A percentile compares a stretch with the other conserved stretches of the same genome.
Conservation (phyloP, 2,329 filamentous ascomycete genomes). For the Fusarium agapanthi region DNA sequence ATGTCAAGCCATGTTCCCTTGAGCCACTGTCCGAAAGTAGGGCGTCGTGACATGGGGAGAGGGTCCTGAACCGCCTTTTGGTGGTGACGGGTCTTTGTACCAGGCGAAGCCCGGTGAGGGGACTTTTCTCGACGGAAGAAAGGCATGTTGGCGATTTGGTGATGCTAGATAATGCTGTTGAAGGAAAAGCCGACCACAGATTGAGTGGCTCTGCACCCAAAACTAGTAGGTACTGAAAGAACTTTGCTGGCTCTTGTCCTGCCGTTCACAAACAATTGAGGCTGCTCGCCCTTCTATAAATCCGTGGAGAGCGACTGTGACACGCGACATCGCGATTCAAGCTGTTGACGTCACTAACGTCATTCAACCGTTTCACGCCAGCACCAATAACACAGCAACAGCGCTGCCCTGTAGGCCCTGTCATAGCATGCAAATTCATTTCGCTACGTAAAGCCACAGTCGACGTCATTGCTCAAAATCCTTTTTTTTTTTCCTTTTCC, state of each 20-base stretch:
- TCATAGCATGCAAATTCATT: neutral
- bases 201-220: neutral
- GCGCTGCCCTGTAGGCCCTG: neutral
- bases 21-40: slow-evolving; percentile 74
- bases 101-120: slow-evolving; percentile 11
- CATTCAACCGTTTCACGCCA: neutral
- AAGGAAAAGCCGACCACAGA: neutral
- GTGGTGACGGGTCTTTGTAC: neutral
- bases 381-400: neutral
- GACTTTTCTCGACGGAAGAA: slow-evolving; percentile 29
- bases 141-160: slow-evolving; percentile 17
- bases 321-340: neutral
- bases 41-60: slow-evolving; percentile 57
- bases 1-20: slow-evolving; percentile 74
- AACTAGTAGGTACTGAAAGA: neutral
- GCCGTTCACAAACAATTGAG: neutral
- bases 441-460: slow-evolving; percentile 21
- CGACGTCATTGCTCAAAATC: slow-evolving; percentile 25
- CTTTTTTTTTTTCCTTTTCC: no score
- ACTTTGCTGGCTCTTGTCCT: slow-evolving; percentile 6
- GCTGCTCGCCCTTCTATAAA: slow-evolving; percentile 18
- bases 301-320: neutral
- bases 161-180: neutral
- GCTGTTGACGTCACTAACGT: slow-evolving; percentile 29
- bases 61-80: slow-evolving; percentile 25